Evolutionary conservation across 2,329 filamentous ascomycete species (phyloP).

Genomic region (Massarina eburnea): DNA sequence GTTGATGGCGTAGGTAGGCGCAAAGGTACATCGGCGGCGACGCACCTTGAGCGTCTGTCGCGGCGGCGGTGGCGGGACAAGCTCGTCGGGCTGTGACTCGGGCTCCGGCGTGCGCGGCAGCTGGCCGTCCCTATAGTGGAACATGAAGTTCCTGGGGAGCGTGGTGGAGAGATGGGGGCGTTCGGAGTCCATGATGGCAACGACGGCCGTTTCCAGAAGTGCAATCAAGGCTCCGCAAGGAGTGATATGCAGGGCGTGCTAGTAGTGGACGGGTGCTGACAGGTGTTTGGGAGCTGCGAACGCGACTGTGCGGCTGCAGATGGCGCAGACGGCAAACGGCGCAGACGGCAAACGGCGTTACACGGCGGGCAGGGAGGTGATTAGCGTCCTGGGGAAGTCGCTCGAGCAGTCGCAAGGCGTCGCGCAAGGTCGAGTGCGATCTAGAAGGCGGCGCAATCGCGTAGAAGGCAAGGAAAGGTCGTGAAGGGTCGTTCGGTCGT

Average conservation of each 20-base stretch:
- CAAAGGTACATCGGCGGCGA: slow-evolving; percentile 45
- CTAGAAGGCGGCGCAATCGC: slow-evolving; percentile 15
- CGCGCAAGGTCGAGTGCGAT: slow-evolving; percentile 20
- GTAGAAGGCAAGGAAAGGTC: slow-evolving; percentile 22
- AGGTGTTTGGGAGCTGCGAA: slow-evolving; percentile 38
- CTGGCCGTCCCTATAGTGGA: slow-evolving; percentile 50
- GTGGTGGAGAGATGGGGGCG: slow-evolving; percentile 53
- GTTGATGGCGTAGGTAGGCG: slow-evolving; percentile 23
- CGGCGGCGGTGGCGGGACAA: slow-evolving; percentile 48
- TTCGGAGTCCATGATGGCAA: slow-evolving; percentile 41
- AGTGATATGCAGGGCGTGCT: slow-evolving; percentile 17
- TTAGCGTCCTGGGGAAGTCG: slow-evolving; percentile 21
- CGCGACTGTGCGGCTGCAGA: slow-evolving; percentile 38
- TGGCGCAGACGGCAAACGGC: too few relatives aligned
- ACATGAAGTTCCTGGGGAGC: slow-evolving; percentile 53
- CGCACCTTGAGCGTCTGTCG: slow-evolving; percentile 53
- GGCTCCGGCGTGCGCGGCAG: slow-evolving; percentile 51
- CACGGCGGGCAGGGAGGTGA: slow-evolving; percentile 29
- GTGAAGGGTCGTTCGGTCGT: slow-evolving; percentile 16
- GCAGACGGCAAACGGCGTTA: too few relatives aligned
- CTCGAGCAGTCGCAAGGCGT: slow-evolving; percentile 19
- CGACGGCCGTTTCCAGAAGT: slow-evolving; percentile 5
- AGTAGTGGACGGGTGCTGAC: slow-evolving; percentile 21
- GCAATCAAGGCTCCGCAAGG: slow-evolving; percentile 31
- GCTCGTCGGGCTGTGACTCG: slow-evolving; percentile 38